phyloP scores from a whole-genome alignment of 1,139 yeast genomes.

The Arxiozyma heterogenica region DNA sequence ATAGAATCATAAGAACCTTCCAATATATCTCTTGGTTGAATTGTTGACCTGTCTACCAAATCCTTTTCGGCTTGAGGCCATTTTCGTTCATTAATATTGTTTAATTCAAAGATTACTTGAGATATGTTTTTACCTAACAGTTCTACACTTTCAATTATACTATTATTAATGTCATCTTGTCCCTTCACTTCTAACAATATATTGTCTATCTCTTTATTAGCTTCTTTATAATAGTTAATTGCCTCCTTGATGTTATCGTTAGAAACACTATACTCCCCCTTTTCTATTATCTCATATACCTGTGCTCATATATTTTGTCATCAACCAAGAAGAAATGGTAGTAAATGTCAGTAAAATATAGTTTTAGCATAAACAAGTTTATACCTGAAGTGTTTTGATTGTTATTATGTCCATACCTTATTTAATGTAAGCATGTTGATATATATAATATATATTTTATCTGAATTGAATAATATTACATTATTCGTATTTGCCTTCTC shows the following conservation, averaged over 20 bases:
- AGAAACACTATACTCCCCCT: constrained; percentile 20
- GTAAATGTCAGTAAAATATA: neutral
- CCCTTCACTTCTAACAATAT: constrained; percentile 1
- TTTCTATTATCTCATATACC: constrained; percentile 20
- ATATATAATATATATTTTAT: neutral
- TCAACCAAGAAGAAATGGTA: neutral
- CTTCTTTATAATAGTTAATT: constrained; percentile 13
- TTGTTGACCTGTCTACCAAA: neutral
- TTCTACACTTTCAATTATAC: constrained; percentile 13
- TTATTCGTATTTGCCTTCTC: neutral
- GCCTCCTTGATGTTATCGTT: constrained; percentile 15
- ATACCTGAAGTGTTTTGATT: neutral
- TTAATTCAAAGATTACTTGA: constrained; percentile 11
- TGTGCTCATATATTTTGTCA: neutral
- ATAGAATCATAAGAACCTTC: neutral
- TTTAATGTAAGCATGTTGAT: neutral
- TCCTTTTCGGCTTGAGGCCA: neutral
- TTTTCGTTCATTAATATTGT: constrained; percentile 6
- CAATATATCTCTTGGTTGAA: neutral
- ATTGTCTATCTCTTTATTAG: constrained; percentile 8
- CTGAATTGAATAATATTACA: neutral
- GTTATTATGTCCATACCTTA: neutral
- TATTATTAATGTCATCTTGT: constrained; percentile 1
- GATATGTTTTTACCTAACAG: constrained; percentile 18
- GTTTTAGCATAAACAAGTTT: no score